Conservation (phyloP, 371 early-diverging fungal genomes). For the Apophysomyces variabilis region DNA sequence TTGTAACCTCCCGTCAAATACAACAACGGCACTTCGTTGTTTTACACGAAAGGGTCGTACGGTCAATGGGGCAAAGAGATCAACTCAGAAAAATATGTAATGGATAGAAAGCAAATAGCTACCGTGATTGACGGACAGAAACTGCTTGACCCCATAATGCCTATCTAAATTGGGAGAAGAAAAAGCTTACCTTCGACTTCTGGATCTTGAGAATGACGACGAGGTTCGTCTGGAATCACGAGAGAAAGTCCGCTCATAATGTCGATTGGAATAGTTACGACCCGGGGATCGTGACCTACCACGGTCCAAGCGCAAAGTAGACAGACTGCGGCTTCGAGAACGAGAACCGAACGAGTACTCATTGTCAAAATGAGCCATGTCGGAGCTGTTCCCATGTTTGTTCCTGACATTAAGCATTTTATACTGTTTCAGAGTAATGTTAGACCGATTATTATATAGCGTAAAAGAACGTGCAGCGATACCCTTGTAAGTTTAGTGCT, state of each 20-base stretch:
- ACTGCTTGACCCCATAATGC: neutral
- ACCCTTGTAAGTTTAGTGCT: neutral
- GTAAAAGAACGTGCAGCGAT: neutral
- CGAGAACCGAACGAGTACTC: constrained; percentile 14
- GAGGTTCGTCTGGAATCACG: constrained; percentile 35
- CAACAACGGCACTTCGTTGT: constrained; percentile 12
- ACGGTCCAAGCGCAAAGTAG: constrained; percentile 25
- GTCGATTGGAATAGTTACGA: constrained; percentile 17
- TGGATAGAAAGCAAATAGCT: neutral
- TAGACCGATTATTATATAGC: neutral
- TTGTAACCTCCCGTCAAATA: constrained; percentile 12
- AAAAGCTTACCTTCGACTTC: constrained; percentile 34
- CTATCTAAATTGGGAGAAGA: neutral
- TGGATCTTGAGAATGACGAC: constrained; percentile 39
- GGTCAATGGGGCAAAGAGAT: constrained; percentile 10
- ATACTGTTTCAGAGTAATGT: neutral
- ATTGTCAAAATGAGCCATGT: constrained; percentile 1
- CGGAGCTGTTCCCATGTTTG: neutral
- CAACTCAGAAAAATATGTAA: neutral
- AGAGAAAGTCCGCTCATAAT: constrained; percentile 23
- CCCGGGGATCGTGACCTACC: constrained; percentile 32
- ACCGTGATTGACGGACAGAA: constrained; percentile 9
- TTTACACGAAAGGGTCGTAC: constrained; percentile 12
- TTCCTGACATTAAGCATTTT: neutral
- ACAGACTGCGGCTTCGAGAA: constrained; percentile 24